Conservation (phyloP, 805 yeast genomes). For the Kuraishia ogatae region DNA sequence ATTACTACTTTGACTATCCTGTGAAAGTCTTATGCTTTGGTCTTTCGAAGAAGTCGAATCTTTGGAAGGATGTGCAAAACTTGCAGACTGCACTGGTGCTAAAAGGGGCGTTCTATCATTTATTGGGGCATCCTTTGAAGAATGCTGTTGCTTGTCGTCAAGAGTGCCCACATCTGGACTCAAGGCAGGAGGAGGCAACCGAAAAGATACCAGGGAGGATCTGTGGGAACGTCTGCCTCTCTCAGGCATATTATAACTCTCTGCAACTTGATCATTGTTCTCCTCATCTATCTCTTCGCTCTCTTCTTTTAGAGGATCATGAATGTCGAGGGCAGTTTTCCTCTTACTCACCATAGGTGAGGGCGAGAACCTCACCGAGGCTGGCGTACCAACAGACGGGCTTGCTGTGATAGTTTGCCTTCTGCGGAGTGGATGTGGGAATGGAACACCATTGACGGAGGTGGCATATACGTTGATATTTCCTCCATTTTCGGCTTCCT, state of each 20-base stretch:
- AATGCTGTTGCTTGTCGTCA: neutral
- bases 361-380: neutral
- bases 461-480: neutral
- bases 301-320: neutral
- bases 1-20: neutral
- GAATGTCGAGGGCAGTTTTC: neutral
- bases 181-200: constrained; percentile 20
- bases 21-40: neutral
- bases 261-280: neutral
- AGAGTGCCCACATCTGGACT: neutral
- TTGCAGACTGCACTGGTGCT: no score
- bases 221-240: neutral
- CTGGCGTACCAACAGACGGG: neutral
- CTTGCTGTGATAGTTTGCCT: neutral
- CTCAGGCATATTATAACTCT: neutral
- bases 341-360: neutral
- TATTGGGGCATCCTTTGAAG: neutral
- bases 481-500: neutral
- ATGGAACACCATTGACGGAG: neutral
- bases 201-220: constrained; percentile 11
- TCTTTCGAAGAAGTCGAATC: neutral
- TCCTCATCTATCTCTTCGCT: neutral
- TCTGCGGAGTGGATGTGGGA: neutral
- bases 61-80: neutral
- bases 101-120: constrained; percentile 21